A percentile compares a stretch with the other conserved stretches of the same genome.
Conservation (phyloP, 164 flowering plant species). For the Malania oleifera region DNA sequence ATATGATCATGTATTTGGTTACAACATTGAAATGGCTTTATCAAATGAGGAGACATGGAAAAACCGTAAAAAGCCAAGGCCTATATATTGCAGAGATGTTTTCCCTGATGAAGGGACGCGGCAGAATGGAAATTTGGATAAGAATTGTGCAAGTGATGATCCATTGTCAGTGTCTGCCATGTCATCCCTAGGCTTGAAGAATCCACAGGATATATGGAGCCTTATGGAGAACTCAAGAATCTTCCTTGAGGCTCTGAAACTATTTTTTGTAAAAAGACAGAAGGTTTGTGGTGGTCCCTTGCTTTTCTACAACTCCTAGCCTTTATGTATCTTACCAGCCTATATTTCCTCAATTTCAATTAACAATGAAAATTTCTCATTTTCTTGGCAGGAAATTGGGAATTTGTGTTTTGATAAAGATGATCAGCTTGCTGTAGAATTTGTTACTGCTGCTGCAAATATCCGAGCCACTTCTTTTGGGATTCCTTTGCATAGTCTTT, state of each 20-base stretch:
- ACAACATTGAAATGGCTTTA: slow-evolving; percentile 85
- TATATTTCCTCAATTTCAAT: background rate
- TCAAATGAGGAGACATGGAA: slow-evolving; percentile 96
- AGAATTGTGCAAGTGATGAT: slow-evolving; percentile 28
- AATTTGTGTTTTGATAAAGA: slow-evolving; percentile 87
- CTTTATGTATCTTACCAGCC: background rate
- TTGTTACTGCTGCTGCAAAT: slow-evolving; percentile 99
- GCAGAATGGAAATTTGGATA: slow-evolving; percentile 55
- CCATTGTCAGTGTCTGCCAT: slow-evolving; percentile 63
- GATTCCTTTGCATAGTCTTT: slow-evolving; percentile 86
- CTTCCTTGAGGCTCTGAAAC: slow-evolving; percentile 74
- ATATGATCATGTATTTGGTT: slow-evolving; percentile 96
- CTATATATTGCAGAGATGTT: slow-evolving; percentile 64
- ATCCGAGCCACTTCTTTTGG: slow-evolving; percentile 93
- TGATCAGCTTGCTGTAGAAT: slow-evolving; percentile 96
- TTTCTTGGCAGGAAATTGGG: slow-evolving; percentile 67
- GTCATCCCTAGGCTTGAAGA: slow-evolving; percentile 76
- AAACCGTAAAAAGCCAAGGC: slow-evolving; percentile 76
- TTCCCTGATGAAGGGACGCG: slow-evolving; percentile 30
- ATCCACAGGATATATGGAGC: slow-evolving; percentile 94
- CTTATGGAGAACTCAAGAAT: slow-evolving; percentile 70
- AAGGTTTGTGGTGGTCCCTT: slow-evolving; percentile 41
- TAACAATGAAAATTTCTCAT: background rate
- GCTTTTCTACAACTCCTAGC: slow-evolving; percentile 6
- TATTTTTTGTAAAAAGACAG: slow-evolving; percentile 64